Evolutionary conservation across 1,284 basidiomycete genomes (phyloP), one percentile per base, ranked within the genome.

Genomic region (Puccinia coronata): DNA sequence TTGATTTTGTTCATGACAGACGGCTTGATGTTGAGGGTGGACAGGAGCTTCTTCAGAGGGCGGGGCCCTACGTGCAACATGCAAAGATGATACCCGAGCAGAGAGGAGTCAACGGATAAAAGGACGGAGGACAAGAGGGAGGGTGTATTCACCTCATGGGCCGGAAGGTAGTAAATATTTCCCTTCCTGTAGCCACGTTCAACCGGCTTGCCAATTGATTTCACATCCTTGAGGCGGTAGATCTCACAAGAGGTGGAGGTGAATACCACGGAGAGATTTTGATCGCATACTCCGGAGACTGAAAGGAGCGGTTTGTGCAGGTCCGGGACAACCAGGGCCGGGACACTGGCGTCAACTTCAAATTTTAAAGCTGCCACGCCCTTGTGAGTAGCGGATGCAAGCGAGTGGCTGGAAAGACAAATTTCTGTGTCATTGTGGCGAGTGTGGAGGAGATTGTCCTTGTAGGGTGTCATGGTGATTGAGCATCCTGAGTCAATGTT

Each of bases 21-120:
- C 43, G 16, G 43, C 43, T 70, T 84, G 28, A 72, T 72, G 28
- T 72, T 53, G 28, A 14, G 16, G 8, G 20, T 25, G 25, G 12
- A 0, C 1, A 72, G 39, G 2, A 72, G 28, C 3, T 28, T 8
- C 36, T 72, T 72, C 5, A 72, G 39, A 3, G 70, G 70, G 43
- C 31, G 23, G 11, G 51, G 70, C 12, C 70, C 70, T 72, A 72
- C 49, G 41, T 72, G 70, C 3, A n/a, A 49, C 2, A 72, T 20
- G 9, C 28, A 20, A 20, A 51, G 5, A 28, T 49, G 70, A 28
- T 28, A 72, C 11, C 51, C 36, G n/a, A 8, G 12, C 2, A 72
- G 70, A 49, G 70, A 49, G 8, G 12, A 16, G 51, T 72, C 43
- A 72, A n/a, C n/a, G 43, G n/a, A 14, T 2, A 20, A 28, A 23